Base-by-base conservation (phyloP, 164 flowering plant genomes). In the Tetrastigma voinierianum region DNA sequence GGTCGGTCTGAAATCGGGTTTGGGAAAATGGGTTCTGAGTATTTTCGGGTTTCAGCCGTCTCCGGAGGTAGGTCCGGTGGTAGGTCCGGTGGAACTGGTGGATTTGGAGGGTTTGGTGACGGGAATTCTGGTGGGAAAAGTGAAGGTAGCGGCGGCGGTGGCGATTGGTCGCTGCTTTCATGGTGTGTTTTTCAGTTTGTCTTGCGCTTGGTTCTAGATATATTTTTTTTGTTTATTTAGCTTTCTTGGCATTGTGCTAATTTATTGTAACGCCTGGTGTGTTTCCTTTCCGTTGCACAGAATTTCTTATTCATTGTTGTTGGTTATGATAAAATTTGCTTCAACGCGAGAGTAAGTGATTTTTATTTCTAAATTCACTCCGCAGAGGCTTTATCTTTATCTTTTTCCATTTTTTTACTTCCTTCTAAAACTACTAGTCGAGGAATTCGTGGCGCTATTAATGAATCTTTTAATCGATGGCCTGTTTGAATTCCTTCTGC, bases 101-200 rank as follows among this genome's bases (percentile, higher is more conserved):
- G 82, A 2, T 60, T 65, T 68, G 85, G 90, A 16, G 82, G 81
- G 43, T 68, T 66, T 43, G 88, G 90, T 12, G 72, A 47, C 63
- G 81, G 81, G 18, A 59, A 68, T 67, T 68, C 62, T n/a, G 78
- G 77, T 44, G 74, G 76, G 1, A 21, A 77, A 7, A 68, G 76
- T 53, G 87, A 58, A 51, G 86, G 86, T 0, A 75, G 70, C 62
- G 77, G 76, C 15, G 79, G 72, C 51, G 85, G 77, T 21, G 72
- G 67, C 23, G 69, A 78, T 3, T 67, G 82, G 81, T 84, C 87
- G 21, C 74, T 84, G 47, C 77, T 86, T 49, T 81, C 87, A 51
- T 84, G 90, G 90, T 88, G 68, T 68, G 57, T 21, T 46, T 53
- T 3, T 9, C 32, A 51, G 20, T 57, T 46, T 18, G 49, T 43